Evolutionary conservation across 2,329 filamentous ascomycete genomes (phyloP), one percentile per base, ranked within the genome.

Genomic region (Cordyceps tenuipes): DNA sequence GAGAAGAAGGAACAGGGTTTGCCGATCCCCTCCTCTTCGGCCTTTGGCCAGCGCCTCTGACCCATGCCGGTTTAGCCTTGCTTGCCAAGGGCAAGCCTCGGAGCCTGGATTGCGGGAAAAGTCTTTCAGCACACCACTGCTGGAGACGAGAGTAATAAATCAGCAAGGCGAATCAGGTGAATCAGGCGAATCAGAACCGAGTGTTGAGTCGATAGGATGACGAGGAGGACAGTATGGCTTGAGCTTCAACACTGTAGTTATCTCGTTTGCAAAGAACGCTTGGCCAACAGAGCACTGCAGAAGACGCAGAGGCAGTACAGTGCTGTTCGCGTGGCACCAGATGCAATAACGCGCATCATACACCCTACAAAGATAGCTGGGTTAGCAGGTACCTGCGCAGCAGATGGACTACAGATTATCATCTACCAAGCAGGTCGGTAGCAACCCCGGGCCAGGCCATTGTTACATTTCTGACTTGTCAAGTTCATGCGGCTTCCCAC

Each of bases 11-110:
- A 49, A 57, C 41, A 49, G 49, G 39, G 29, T 13, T 46, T 41
- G 54, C 54, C 26, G 44, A 49, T 57, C 44, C 46, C 54, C 31
- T 57, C 54, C 49, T n/a, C n/a, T n/a, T n/a, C n/a, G n/a, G n/a
- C 8, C 8, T 29, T 49, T 39, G 8, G 3, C 23, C 26, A 8
- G 44, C 54, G 54, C 54, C 54, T 48, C 34, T 17, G 31, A 17
- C 44, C 31, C 21, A 41, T 12, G 9, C n/a, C 5, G 29, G 23
- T 19, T 49, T 57, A 57, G 44, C 31, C 17, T 46, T 44, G 3
- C 10, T 41, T 3, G 17, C 17, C 17, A 13, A 13, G 39, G 6
- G 26, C 26, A 29, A 29, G 39, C 39, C 13, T 41, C 13, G 9
- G 39, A 41, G 39, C 39, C 39, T 41, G 17, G 39, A 26, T 41